Evolutionary conservation across 495 filamentous ascomycete species (phyloP), one percentile per base, ranked within the genome.

Genomic region (Podospora pseudoanserina): DNA sequence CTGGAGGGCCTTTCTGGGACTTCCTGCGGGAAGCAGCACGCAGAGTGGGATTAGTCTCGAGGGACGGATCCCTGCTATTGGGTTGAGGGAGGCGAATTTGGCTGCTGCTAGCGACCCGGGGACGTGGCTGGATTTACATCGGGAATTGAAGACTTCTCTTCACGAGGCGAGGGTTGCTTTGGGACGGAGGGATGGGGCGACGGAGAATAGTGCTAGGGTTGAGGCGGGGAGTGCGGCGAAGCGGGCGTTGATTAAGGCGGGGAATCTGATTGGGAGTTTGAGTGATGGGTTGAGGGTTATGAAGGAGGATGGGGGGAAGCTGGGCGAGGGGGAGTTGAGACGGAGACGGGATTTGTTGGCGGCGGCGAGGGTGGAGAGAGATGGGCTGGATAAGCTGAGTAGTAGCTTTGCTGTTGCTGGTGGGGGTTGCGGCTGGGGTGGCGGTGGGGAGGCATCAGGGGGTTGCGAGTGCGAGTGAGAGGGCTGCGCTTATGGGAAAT

Each of bases 311-410:
- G 79, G 77, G 57, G 73, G 49, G 2, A 39, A 80, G 64, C 76
- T 97, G 1, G 92, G 92, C 1, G 91, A 95, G 0, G 95, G 95
- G n/a, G 95, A 99, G 82, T 75, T 96, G 5, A 85, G 93, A 26
- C 80, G 96, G 30, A 79, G 95, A 65, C 87, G 86, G 65, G 96
- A 98, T 78, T 77, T 97, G 64, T 77, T 99, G 6, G 84, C 87
- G 3, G 88, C 87, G 57, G 92, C 92, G 34, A 83, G 87, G 75
- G 91, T 92, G 75, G 95, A 98, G 79, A 87, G 88, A 65, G 94
- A 97, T 67, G 92, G 91, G 6, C 74, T 98, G 72, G 95, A 98
- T 74, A 88, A 90, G 71, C 78, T 97, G 65, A 84, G 91, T 67
- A 88, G 89, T 73, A 88, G 87, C 28, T 87, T 95, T 79, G 88